phyloP scores from a whole-genome alignment of 2,329 filamentous ascomycete species.

The Rachicladosporium sp. region DNA sequence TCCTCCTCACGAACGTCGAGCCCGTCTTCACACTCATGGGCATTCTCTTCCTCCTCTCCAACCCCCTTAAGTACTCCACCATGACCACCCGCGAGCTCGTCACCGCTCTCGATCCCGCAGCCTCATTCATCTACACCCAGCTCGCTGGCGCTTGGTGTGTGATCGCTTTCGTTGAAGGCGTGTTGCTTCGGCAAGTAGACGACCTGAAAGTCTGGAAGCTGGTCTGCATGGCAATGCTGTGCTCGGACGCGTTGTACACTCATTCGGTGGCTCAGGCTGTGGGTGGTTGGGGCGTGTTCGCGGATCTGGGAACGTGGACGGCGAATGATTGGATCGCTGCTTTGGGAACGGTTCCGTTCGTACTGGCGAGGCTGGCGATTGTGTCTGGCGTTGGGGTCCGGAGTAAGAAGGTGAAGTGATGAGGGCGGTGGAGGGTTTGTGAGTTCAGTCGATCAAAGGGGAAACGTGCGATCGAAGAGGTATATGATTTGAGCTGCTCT shows the following conservation, averaged over 20 bases:
- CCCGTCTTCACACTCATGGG: slow-evolving; percentile 17
- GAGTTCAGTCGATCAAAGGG: neutral
- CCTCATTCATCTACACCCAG: slow-evolving; percentile 18
- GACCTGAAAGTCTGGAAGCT: slow-evolving; percentile 18
- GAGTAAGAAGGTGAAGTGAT: slow-evolving; percentile 8
- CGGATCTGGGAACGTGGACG: slow-evolving; percentile 14
- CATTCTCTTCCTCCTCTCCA: slow-evolving; percentile 11
- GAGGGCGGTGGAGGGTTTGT: no score
- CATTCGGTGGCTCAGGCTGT: slow-evolving; percentile 18
- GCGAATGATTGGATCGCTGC: slow-evolving; percentile 17
- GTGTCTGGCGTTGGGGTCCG: slow-evolving; percentile 12
- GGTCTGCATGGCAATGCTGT: slow-evolving; percentile 16
- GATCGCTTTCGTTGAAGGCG: slow-evolving; percentile 18
- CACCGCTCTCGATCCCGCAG: slow-evolving; percentile 11
- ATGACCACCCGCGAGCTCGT: slow-evolving; percentile 13
- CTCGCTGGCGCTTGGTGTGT: slow-evolving; percentile 19
- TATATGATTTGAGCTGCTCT: no score
- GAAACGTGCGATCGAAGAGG: neutral
- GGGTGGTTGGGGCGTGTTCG: slow-evolving; percentile 16
- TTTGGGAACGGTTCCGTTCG: slow-evolving; percentile 18
- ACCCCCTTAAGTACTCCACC: slow-evolving; percentile 12
- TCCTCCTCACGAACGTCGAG: slow-evolving; percentile 17
- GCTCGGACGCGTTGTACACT: slow-evolving; percentile 15
- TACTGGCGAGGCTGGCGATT: slow-evolving; percentile 17
- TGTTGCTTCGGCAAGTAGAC: slow-evolving; percentile 18